phyloP scores from a whole-genome alignment of 2,329 filamentous ascomycete genomes.

The Colletotrichum sp. region DNA sequence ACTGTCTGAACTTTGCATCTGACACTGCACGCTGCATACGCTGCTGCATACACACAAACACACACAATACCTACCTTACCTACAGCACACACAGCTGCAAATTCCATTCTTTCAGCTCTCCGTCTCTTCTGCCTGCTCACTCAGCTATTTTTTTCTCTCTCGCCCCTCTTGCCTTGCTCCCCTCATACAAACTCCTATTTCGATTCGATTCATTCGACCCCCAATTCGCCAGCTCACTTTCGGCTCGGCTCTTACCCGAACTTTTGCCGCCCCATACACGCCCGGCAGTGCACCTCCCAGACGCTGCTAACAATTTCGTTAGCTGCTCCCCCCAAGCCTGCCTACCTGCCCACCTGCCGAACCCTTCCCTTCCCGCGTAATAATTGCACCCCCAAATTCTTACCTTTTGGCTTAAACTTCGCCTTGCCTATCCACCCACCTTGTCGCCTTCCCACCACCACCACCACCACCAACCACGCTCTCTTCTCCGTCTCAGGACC shows the following conservation, averaged over 20 bases:
- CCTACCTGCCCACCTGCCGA: background rate
- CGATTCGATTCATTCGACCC: background rate
- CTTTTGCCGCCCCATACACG: background rate
- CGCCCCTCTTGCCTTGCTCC: background rate
- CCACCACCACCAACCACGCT: background rate
- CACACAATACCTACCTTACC: background rate
- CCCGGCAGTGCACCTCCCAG: background rate
- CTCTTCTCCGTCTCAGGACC: background rate
- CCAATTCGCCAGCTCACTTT: background rate
- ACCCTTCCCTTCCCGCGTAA: conserved; percentile 8
- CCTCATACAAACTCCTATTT: background rate
- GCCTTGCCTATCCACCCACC: background rate
- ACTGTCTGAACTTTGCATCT: background rate
- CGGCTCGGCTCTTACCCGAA: conserved; percentile 12
- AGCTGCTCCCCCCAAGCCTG: background rate
- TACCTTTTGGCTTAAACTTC: background rate
- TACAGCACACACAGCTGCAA: background rate
- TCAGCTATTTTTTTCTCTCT: background rate
- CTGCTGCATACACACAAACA: background rate
- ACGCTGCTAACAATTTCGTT: background rate
- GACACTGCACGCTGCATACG: background rate
- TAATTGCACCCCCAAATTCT: background rate
- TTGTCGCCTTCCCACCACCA: background rate
- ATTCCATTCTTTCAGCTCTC: background rate
- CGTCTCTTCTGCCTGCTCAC: background rate